These are phyloP conservation scores for Umbelopsis sp. DNA, from an alignment of 192 early-diverging fungal genomes.

Conservation along the genomic window DNA sequence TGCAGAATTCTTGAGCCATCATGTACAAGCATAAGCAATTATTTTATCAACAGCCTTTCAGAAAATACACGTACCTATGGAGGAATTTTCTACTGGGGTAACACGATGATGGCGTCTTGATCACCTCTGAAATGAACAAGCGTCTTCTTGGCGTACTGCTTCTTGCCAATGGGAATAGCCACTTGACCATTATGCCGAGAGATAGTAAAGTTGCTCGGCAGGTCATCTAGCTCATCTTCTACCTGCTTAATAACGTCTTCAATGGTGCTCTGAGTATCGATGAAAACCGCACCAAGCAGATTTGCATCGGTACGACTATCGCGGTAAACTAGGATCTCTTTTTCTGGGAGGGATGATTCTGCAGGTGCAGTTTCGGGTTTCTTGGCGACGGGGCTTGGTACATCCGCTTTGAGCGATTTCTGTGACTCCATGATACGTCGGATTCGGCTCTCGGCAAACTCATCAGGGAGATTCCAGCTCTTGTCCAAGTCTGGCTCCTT, in stretches of 20 bases:
- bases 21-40: neutral
- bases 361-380: neutral
- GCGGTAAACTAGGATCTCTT: slow-evolving; percentile 62
- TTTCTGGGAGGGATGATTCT: slow-evolving; percentile 35
- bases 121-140: slow-evolving; percentile 55
- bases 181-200: slow-evolving; percentile 61
- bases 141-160: slow-evolving; percentile 57
- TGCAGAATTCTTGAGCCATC: slow-evolving; percentile 23
- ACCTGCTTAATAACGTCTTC: slow-evolving; percentile 41
- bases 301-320: slow-evolving; percentile 45
- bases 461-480: slow-evolving; percentile 68
- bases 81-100: slow-evolving; percentile 13
- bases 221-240: slow-evolving; percentile 61
- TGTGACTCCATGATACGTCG: slow-evolving; percentile 23
- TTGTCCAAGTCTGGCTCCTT: slow-evolving; percentile 68
- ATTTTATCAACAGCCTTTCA: neutral
- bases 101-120: slow-evolving; percentile 53
- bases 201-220: slow-evolving; percentile 51
- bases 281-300: slow-evolving; percentile 65
- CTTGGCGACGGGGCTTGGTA: neutral
- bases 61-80: neutral
- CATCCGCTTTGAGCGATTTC: neutral
- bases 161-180: slow-evolving; percentile 58
- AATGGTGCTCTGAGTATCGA: slow-evolving; percentile 48
- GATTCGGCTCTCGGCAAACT: slow-evolving; percentile 45